These are phyloP conservation scores for Pisolithus thermaeus DNA, from an alignment of 1,284 basidiomycete species.

Conservation along the genomic window DNA sequence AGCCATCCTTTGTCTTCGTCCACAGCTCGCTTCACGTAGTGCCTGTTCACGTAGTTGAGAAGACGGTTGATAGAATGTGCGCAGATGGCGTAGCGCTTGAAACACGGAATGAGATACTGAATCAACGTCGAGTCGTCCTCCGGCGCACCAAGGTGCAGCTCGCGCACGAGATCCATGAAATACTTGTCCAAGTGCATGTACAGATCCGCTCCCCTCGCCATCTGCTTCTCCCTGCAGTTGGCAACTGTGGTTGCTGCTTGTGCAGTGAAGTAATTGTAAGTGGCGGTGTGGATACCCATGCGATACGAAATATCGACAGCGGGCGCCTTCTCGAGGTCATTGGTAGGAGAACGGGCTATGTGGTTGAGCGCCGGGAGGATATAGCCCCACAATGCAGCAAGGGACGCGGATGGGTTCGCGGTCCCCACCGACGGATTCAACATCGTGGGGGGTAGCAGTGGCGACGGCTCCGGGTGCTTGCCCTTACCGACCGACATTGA, in stretches of 20 bases:
- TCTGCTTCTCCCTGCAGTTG: slow-evolving; percentile 22
- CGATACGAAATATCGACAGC: slow-evolving; percentile 66
- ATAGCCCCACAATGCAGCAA: slow-evolving; percentile 67
- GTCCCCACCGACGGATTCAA: slow-evolving; percentile 57
- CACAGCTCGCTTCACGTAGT: slow-evolving; percentile 68
- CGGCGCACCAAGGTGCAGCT: slow-evolving; percentile 56
- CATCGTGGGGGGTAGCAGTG: slow-evolving; percentile 30
- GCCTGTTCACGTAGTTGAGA: slow-evolving; percentile 72
- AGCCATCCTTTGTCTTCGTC: slow-evolving; percentile 77
- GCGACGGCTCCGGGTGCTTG: slow-evolving; percentile 17
- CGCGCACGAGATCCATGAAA: slow-evolving; percentile 52
- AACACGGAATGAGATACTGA: slow-evolving; percentile 63
- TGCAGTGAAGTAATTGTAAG: slow-evolving; percentile 73
- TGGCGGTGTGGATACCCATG: slow-evolving; percentile 70
- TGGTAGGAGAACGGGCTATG: slow-evolving; percentile 63
- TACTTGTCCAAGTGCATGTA: slow-evolving; percentile 67
- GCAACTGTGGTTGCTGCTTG: slow-evolving; percentile 18
- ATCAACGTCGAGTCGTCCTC: slow-evolving; percentile 60
- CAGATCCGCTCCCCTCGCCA: slow-evolving; percentile 53
- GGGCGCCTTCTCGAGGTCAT: slow-evolving; percentile 53
- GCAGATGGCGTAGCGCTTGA: slow-evolving; percentile 61
- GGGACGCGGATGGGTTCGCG: slow-evolving; percentile 65
- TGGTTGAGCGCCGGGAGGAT: slow-evolving; percentile 68
- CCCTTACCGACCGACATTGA: slow-evolving; percentile 28
- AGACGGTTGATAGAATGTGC: slow-evolving; percentile 62